These are phyloP conservation scores for Xylaria sp. DNA, from an alignment of 2,329 filamentous ascomycete genomes.

Conservation along the genomic window DNA sequence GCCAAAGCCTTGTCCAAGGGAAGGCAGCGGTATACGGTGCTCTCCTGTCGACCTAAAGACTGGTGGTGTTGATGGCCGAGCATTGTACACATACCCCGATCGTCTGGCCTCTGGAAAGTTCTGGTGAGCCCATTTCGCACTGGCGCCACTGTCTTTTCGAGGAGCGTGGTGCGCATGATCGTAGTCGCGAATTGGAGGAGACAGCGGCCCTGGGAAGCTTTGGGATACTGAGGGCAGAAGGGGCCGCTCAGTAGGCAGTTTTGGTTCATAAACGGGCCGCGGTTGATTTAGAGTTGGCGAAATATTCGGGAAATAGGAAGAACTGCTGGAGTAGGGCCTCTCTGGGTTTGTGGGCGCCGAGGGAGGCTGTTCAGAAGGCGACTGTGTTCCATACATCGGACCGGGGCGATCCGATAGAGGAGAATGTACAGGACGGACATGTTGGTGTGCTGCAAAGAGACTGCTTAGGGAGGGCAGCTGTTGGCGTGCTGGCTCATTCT, in stretches of 20 bases:
- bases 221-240: conserved; percentile 39
- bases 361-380: conserved; percentile 55
- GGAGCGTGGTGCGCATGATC: conserved; percentile 40
- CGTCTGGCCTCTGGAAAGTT: conserved; percentile 50
- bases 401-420: conserved; percentile 54
- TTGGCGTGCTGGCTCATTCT: conserved; percentile 45
- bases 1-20: conserved; percentile 33
- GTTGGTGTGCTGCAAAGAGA: conserved; percentile 57
- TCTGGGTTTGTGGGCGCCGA: conserved; percentile 47
- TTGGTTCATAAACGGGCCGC: conserved; percentile 54
- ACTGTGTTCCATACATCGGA: conserved; percentile 48
- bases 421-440: conserved; percentile 52
- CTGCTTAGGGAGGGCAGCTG: conserved; percentile 63
- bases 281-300: conserved; percentile 49
- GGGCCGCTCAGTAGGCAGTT: conserved; percentile 50
- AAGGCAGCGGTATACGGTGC: conserved; percentile 35
- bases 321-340: conserved; percentile 45
- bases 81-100: conserved; percentile 54
- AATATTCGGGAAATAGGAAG: conserved; percentile 55
- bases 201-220: conserved; percentile 52
- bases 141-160: conserved; percentile 33
- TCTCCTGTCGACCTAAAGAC: conserved; percentile 38
- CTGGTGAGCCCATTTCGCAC: conserved; percentile 48
- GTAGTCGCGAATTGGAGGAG: conserved; percentile 50
- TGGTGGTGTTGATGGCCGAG: conserved; percentile 48